Evolutionary conservation across 176 grass and related monocot species (phyloP).

Genomic region (Secale cereale): DNA sequence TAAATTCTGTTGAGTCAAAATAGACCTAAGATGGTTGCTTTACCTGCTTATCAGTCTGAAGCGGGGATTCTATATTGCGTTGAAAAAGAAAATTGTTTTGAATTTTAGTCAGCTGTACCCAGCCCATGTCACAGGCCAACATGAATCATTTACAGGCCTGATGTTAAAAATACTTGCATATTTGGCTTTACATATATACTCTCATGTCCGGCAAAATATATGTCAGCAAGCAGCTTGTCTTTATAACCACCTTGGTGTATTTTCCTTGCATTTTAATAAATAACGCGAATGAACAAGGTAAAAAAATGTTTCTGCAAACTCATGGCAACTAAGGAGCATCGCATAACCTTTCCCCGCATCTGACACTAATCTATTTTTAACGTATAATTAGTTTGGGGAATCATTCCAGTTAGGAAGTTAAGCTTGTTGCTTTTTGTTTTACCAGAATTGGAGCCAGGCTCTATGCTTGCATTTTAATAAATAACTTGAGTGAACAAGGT

Average conservation of each 20-base stretch:
- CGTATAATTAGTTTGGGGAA: background rate
- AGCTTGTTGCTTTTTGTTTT: background rate
- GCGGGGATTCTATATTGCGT: background rate
- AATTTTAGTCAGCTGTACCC: too few species aligned
- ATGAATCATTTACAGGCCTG: background rate
- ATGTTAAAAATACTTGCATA: background rate
- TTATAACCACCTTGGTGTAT: background rate
- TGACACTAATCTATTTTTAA: background rate
- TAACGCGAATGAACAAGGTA: background rate
- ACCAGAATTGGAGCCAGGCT: too few species aligned
- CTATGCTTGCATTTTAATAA: too few species aligned
- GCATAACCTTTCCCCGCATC: background rate
- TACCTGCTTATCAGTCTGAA: background rate
- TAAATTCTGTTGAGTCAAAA: background rate
- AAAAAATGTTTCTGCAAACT: background rate
- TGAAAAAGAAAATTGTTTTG: too few species aligned
- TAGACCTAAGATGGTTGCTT: background rate
- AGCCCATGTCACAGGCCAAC: background rate
- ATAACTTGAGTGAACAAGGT: background rate
- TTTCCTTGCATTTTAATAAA: background rate
- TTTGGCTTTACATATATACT: background rate
- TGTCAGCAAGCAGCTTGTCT: background rate
- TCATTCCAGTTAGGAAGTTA: background rate
- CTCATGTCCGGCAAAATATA: background rate
- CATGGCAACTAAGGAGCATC: background rate